Percentiles rank a stretch among this genome's conserved stretches.
Conservation (phyloP, 257 asterid species). For the Haberlea rhodopensis region DNA sequence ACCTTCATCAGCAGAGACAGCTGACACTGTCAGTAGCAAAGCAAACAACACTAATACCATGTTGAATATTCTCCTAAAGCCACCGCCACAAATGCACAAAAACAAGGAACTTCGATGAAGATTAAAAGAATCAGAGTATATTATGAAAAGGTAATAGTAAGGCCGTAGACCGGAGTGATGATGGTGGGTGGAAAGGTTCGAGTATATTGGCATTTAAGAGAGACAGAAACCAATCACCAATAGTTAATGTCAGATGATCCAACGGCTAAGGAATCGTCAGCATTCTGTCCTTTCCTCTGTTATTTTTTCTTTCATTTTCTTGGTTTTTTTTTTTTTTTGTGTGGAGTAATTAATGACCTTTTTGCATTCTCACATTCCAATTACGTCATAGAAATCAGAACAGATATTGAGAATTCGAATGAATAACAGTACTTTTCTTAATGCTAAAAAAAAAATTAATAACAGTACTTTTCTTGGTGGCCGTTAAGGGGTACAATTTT, state of each 20-base stretch:
- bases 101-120: slow-evolving; percentile 2
- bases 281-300: slow-evolving; percentile 30
- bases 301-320: slow-evolving; percentile 6
- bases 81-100: slow-evolving; percentile 1
- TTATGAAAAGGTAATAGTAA: slow-evolving; percentile 1
- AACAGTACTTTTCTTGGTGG: slow-evolving; percentile 61
- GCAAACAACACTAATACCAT: slow-evolving; percentile 43
- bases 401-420: slow-evolving; percentile 17
- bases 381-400: background rate
- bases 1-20: slow-evolving; percentile 82
- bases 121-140: slow-evolving; percentile 9
- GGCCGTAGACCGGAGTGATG: too few species aligned
- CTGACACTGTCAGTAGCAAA: slow-evolving; percentile 52
- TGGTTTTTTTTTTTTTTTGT: slow-evolving; percentile 20
- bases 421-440: slow-evolving; percentile 39
- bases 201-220: slow-evolving; percentile 28
- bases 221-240: slow-evolving; percentile 37
- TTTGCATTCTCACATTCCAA: slow-evolving; percentile 27
- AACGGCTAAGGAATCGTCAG: slow-evolving; percentile 52
- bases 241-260: slow-evolving; percentile 53
- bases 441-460: too few species aligned
- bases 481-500: slow-evolving; percentile 43
- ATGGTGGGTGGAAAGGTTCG: background rate
- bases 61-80: slow-evolving; percentile 8
- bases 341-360: slow-evolving; percentile 15